A percentile compares a stretch with the other conserved stretches of the same genome.
These are phyloP conservation scores for Daedaleopsis nitida DNA, from an alignment of 768 basidiomycete species.

Conservation along the genomic window DNA sequence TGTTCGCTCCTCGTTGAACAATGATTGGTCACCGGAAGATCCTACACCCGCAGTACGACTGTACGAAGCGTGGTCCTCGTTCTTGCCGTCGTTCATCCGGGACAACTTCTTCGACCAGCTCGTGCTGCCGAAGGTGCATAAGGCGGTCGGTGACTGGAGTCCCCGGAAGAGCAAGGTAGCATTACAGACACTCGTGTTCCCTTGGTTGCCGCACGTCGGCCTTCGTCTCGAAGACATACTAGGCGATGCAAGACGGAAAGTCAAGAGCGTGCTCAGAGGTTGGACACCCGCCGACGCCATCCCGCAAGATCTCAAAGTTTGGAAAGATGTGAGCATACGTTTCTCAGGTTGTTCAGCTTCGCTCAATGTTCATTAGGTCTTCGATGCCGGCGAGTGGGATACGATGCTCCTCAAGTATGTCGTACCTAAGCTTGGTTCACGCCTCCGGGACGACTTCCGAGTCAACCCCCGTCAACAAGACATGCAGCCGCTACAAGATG, in stretches of 20 bases:
- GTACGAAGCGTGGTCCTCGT: constrained; percentile 85
- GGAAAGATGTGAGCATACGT: constrained; percentile 70
- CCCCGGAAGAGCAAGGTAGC: constrained; percentile 57
- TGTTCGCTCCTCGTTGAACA: constrained; percentile 92
- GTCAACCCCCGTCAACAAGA: constrained; percentile 92
- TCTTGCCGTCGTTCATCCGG: constrained; percentile 87
- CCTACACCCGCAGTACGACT: constrained; percentile 78
- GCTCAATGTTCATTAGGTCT: constrained; percentile 52
- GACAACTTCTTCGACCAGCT: constrained; percentile 97
- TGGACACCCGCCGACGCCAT: constrained; percentile 77
- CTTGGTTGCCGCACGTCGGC: constrained; percentile 92
- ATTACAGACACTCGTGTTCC: constrained; percentile 84
- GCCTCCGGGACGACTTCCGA: constrained; percentile 81
- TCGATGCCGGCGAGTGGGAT: constrained; percentile 85
- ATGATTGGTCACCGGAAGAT: constrained; percentile 83
- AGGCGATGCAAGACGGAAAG: constrained; percentile 83
- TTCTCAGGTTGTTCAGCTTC: background rate
- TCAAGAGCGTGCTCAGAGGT: constrained; percentile 73
- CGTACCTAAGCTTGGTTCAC: constrained; percentile 85
- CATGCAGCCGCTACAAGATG: constrained; percentile 76
- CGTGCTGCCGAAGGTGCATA: constrained; percentile 88
- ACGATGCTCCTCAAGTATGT: constrained; percentile 86
- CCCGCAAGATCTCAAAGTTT: constrained; percentile 73
- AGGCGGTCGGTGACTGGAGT: constrained; percentile 84
- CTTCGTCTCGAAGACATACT: constrained; percentile 81